Evolutionary conservation across 2,329 filamentous ascomycete species (phyloP).

Genomic region (Aspergillus sp.): DNA sequence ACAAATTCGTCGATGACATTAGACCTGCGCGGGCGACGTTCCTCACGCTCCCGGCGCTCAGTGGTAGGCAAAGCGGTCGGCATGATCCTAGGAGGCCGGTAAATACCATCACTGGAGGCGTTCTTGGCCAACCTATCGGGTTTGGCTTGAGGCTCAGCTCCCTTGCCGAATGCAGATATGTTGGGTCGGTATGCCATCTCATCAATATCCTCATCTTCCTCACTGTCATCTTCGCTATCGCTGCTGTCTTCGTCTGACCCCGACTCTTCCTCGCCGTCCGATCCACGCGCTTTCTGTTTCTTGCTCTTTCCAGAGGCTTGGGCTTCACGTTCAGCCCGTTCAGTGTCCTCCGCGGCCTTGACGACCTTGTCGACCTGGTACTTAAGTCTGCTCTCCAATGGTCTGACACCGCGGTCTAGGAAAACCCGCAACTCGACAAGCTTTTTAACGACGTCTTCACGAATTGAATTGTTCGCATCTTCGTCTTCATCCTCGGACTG

Average conservation of each 20-base stretch:
- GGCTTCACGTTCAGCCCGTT: slow-evolving; percentile 23
- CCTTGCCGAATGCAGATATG: slow-evolving; percentile 41
- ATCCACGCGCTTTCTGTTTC: slow-evolving; percentile 21
- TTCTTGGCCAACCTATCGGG: slow-evolving; percentile 20
- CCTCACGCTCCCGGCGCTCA: slow-evolving; percentile 54
- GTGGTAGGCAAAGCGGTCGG: slow-evolving; percentile 74
- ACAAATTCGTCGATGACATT: slow-evolving; percentile 90
- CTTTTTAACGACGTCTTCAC: slow-evolving; percentile 72
- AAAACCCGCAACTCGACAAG: slow-evolving; percentile 89
- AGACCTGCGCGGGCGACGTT: slow-evolving; percentile 65
- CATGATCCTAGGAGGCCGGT: slow-evolving; percentile 82
- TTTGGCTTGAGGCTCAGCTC: slow-evolving; percentile 34
- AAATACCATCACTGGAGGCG: slow-evolving; percentile 60
- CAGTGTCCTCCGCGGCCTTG: slow-evolving; percentile 65
- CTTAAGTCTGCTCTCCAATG: slow-evolving; percentile 81
- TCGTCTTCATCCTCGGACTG: slow-evolving; percentile 27
- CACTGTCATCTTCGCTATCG: slow-evolving; percentile 22
- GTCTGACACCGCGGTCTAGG: slow-evolving; percentile 85
- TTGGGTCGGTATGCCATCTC: slow-evolving; percentile 62
- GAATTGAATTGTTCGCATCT: slow-evolving; percentile 38
- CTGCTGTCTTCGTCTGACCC: slow-evolving; percentile 19
- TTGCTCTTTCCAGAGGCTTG: slow-evolving; percentile 24
- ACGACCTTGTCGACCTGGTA: slow-evolving; percentile 97
- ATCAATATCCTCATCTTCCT: slow-evolving; percentile 43
- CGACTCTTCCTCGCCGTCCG: slow-evolving; percentile 22